These are phyloP conservation scores for Solanum arcanum DNA, from an alignment of 257 asterid species.

Conservation along the genomic window DNA sequence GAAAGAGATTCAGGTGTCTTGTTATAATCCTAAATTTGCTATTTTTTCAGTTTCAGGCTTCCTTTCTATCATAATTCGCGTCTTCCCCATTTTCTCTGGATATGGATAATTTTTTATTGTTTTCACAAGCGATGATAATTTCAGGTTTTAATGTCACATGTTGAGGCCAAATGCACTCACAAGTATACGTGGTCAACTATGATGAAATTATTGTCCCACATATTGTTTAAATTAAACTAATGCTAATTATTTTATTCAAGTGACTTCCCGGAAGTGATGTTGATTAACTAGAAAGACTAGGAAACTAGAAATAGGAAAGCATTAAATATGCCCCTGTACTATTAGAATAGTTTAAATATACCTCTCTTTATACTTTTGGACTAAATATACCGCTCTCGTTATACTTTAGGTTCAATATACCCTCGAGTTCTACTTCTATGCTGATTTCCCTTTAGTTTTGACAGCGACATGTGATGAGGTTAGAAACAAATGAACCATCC, in stretches of 20 bases:
- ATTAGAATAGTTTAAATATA: background rate
- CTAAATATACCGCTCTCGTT: background rate
- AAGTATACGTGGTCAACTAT: background rate
- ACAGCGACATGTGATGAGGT: background rate
- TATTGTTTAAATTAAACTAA: background rate
- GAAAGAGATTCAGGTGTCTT: constrained; percentile 95
- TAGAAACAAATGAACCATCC: background rate
- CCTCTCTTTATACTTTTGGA: background rate
- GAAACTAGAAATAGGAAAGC: background rate
- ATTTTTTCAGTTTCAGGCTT: background rate
- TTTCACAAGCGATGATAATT: background rate
- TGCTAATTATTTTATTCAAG: background rate
- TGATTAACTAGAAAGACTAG: background rate
- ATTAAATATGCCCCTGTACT: background rate
- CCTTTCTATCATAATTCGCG: background rate
- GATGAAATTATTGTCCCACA: background rate
- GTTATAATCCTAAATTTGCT: constrained; percentile 1
- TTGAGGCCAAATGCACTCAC: background rate
- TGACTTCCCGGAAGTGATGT: background rate
- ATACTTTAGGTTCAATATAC: background rate
- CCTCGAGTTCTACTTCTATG: background rate
- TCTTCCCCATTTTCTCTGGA: background rate
- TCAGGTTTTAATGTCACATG: background rate
- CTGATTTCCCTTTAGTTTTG: background rate
- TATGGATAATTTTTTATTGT: background rate